Evolutionary conservation across 768 basidiomycete species (phyloP), one percentile per base, ranked within the genome.

Genomic region (Arthromyces matolae): DNA sequence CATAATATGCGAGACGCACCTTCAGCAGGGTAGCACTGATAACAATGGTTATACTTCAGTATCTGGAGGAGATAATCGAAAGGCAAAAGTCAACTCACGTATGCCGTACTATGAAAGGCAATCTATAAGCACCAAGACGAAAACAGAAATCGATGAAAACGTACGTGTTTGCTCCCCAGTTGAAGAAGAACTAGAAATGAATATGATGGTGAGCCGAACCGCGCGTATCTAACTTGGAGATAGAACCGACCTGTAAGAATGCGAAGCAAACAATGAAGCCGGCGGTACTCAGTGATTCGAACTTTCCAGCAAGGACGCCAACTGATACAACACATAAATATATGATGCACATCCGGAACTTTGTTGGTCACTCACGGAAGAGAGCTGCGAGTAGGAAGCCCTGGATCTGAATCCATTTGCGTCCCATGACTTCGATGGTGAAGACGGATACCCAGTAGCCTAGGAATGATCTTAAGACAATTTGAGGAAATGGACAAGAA

Each of bases 211-310:
- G 25, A 19, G 12, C 18, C 32, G 32, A 31, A 23, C 7, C 19
- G 5, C 33, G n/a, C n/a, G n/a, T n/a, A 33, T 13, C 12, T 28
- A 29, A 47, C 8, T 50, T 23, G 18, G 13, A 13, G 27, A 3
- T 0, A 45, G 10, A 24, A 8, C 49, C 9, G 27, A 77, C 73
- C 65, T 86, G 85, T 19, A 88, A 67, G 55, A 89, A 65, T 0
- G 86, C 73, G 60, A 90, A 90, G 67, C 75, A 77, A 48, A 85
- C 82, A 51, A 89, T 77, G 68, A 89, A 89, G 3, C 77, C 68
- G 0, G 72, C 71, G 8, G 73, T 80, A 59, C 75, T 71, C 12
- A 89, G 70, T 0, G 61, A 63, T 41, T 77, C 34, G 68, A 88
- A 88, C 52, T 72, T 75, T 24, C 76, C 84, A 5, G 88, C 87